These are phyloP conservation scores for Begonia peltatifolia DNA, from an alignment of 306 rosid species.

Conservation along the genomic window DNA sequence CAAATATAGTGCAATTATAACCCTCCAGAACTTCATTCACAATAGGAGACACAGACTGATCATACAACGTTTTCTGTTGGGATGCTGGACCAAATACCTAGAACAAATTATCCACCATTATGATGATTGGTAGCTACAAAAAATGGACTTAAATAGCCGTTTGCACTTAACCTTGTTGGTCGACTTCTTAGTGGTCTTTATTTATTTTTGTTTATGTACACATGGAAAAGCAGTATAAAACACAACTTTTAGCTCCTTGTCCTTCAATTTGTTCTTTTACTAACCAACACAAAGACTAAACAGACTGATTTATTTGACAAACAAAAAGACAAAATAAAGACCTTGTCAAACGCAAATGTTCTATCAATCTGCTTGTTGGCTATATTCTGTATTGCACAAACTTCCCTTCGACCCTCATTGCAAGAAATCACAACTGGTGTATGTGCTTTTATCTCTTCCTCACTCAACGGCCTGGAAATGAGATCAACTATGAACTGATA, in stretches of 20 bases:
- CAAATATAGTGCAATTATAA: slow-evolving; percentile 89
- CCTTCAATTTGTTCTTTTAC: not conserved
- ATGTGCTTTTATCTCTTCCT: slow-evolving; percentile 52
- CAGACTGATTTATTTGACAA: too few species aligned
- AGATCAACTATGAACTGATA: not conserved
- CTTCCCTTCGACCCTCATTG: slow-evolving; percentile 75
- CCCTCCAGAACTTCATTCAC: slow-evolving; percentile 95
- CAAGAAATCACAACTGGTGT: slow-evolving; percentile 58
- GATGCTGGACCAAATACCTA: slow-evolving; percentile 93
- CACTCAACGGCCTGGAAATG: slow-evolving; percentile 58
- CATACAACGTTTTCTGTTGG: slow-evolving; percentile 83
- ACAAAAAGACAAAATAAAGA: slow-evolving; percentile 5
- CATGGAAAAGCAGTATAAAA: slow-evolving; percentile 2
- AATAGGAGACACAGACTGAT: slow-evolving; percentile 83
- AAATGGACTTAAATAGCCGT: too few species aligned
- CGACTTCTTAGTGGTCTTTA: not conserved
- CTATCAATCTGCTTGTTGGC: slow-evolving; percentile 83
- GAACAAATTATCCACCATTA: not conserved
- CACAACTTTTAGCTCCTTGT: not conserved
- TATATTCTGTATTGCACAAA: slow-evolving; percentile 58
- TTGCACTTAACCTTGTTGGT: too few species aligned
- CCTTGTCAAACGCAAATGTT: slow-evolving; percentile 85
- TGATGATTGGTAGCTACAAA: too few species aligned
- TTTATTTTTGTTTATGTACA: not conserved
- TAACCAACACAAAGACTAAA: too few species aligned